Conservation (phyloP, 2,329 filamentous ascomycete genomes). For the Xylariaceae sp. region DNA sequence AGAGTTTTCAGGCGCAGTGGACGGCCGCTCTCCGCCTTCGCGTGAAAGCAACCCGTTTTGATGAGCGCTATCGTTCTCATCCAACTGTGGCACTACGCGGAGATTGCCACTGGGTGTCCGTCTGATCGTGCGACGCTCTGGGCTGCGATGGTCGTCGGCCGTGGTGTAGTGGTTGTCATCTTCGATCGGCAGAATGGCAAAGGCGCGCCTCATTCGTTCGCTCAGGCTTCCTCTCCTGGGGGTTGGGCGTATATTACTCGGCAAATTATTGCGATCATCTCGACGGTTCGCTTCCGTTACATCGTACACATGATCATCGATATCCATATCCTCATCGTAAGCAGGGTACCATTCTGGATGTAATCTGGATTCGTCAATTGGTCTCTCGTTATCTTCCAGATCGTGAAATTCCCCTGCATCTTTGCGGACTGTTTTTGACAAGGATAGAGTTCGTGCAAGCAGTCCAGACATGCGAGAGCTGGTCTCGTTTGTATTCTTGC, state of each 20-base stretch:
- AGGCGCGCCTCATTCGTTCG: slow-evolving; percentile 51
- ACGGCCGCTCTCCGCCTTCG: slow-evolving; percentile 31
- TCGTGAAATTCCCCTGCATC: slow-evolving; percentile 27
- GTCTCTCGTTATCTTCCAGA: slow-evolving; percentile 28
- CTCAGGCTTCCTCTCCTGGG: slow-evolving; percentile 37
- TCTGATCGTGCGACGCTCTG: slow-evolving; percentile 53
- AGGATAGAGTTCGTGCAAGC: slow-evolving; percentile 48
- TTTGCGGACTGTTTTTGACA: slow-evolving; percentile 40
- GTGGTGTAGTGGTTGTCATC: slow-evolving; percentile 36
- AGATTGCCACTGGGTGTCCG: slow-evolving; percentile 56
- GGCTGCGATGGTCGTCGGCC: slow-evolving; percentile 34
- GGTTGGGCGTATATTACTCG: slow-evolving; percentile 44
- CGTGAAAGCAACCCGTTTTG: slow-evolving; percentile 24
- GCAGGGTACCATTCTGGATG: slow-evolving; percentile 60
- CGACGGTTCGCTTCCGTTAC: slow-evolving; percentile 33
- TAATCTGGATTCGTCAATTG: slow-evolving; percentile 45
- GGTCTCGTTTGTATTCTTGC: slow-evolving; percentile 44
- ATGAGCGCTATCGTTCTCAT: slow-evolving; percentile 40
- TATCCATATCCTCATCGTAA: slow-evolving; percentile 33
- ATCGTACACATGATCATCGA: slow-evolving; percentile 28
- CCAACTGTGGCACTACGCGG: slow-evolving; percentile 51
- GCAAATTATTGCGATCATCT: slow-evolving; percentile 44
- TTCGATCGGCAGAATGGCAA: slow-evolving; percentile 53
- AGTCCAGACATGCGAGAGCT: slow-evolving; percentile 39
- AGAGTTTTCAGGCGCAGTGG: slow-evolving; percentile 33